Base-by-base conservation (phyloP, 2,329 filamentous ascomycete species). In the Aspergillus spinulosporus region DNA sequence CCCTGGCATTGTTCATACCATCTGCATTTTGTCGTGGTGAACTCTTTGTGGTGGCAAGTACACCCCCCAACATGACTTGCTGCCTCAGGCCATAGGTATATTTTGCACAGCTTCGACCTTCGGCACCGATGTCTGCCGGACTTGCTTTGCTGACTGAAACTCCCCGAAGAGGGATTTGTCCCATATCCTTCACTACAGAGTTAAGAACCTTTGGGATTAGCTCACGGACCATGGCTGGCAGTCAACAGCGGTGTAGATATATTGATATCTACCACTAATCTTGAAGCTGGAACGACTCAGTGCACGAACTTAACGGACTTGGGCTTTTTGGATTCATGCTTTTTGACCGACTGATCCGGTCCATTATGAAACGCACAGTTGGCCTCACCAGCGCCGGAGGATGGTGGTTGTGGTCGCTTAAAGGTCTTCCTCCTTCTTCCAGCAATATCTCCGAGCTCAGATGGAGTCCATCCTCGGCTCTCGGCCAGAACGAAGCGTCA, bases 401-500 rank as follows among this genome's bases (percentile, higher is more conserved):
- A 8, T 37, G 21, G 21, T 21, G 21, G 21, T 49, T 11, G 8
- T 15, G 7, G 26, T 15, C 26, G n/a, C 9, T 48, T 12, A 11
- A 21, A 21, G 21, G 21, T 21, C 36, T 37, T 37, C 21, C 21
- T 36, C 28, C 31, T 40, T 46, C 37, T 51, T 47, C 43, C 15
- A 47, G 53, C 47, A 56, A 56, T 51, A 56, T 49, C 49, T 26
- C 49, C 54, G 54, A 49, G 49, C 52, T n/a, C 26, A 29, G 26
- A 56, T 56, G 48, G 54, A 50, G 49, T 44, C 21, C 39, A 46
- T 46, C 52, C 50, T 60, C 67, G 68, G 68, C 62, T 51, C 40
- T 59, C 54, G 68, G 49, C 67, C 68, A 47, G 64, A 61, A 67
- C 50, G 57, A 39, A n/a, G 34, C 37, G 15, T 47, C 44, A 47